Conservation (phyloP, 2,329 filamentous ascomycete species). For the Fusarium sp. region DNA sequence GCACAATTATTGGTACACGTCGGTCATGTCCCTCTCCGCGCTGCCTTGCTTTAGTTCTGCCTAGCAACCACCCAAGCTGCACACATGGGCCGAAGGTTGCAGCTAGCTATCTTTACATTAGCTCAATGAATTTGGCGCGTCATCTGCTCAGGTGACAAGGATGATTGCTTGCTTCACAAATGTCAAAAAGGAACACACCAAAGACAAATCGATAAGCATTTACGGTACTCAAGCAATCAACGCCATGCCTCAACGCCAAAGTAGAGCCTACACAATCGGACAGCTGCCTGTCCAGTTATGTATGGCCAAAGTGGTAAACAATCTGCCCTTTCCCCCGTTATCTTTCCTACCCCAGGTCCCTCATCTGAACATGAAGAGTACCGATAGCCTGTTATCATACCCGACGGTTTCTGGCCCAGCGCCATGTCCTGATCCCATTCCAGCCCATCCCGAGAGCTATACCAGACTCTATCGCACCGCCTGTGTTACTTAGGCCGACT, state of each 20-base stretch:
- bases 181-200: neutral
- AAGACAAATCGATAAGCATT: neutral
- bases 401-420: neutral
- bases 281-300: neutral
- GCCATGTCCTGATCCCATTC: neutral
- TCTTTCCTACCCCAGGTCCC: neutral
- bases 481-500: neutral
- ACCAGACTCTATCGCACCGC: neutral
- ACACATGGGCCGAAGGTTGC: neutral
- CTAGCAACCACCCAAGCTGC: neutral
- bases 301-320: neutral
- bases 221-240: neutral
- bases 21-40: neutral
- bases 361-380: neutral
- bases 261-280: neutral
- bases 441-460: conserved; percentile 4
- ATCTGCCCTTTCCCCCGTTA: neutral
- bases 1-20: neutral
- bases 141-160: neutral
- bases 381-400: neutral
- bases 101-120: neutral
- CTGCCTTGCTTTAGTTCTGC: neutral
- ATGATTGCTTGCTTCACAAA: neutral
- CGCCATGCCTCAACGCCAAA: neutral
- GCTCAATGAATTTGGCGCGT: neutral